phyloP scores from a whole-genome alignment of 1,284 basidiomycete genomes.

The Athelia sp. region DNA sequence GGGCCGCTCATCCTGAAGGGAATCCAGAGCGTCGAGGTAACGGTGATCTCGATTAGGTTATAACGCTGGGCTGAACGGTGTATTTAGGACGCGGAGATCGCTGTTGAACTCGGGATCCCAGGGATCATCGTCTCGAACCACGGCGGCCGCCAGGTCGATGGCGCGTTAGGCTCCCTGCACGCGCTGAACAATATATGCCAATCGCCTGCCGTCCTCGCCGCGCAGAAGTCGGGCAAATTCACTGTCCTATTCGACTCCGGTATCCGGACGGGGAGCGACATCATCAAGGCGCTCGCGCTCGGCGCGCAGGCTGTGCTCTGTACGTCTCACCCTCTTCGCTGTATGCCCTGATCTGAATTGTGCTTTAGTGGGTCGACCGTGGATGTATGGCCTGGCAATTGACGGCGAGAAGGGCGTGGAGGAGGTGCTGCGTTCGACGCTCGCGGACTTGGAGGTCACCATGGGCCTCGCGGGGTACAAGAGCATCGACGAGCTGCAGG shows the following conservation, averaged over 20 bases:
- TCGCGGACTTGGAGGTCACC: constrained; percentile 59
- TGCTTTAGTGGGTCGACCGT: constrained; percentile 60
- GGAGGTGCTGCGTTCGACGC: constrained; percentile 54
- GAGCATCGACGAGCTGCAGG: constrained; percentile 42
- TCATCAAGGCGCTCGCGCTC: constrained; percentile 72
- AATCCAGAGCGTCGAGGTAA: constrained; percentile 52
- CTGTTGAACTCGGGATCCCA: constrained; percentile 60
- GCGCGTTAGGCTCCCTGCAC: constrained; percentile 66
- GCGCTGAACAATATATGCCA: constrained; percentile 60
- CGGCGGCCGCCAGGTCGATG: constrained; percentile 80
- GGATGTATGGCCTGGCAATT: constrained; percentile 57
- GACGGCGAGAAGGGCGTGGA: constrained; percentile 63
- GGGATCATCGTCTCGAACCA: constrained; percentile 83
- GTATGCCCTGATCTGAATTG: no score
- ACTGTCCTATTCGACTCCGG: constrained; percentile 79
- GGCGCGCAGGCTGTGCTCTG: constrained; percentile 63
- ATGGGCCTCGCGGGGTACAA: constrained; percentile 46
- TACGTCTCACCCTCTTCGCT: constrained; percentile 29
- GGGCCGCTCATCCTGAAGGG: constrained; percentile 69
- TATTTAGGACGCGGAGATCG: constrained; percentile 62
- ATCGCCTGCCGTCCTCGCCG: constrained; percentile 50
- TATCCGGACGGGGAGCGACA: constrained; percentile 69
- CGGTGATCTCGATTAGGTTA: no score
- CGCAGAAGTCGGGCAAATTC: constrained; percentile 54
- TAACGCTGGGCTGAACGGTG: not conserved